Percentiles rank a stretch among this genome's conserved stretches.
phyloP scores from a whole-genome alignment of 495 filamentous ascomycete species.

The Opeltia flavorubescens region DNA sequence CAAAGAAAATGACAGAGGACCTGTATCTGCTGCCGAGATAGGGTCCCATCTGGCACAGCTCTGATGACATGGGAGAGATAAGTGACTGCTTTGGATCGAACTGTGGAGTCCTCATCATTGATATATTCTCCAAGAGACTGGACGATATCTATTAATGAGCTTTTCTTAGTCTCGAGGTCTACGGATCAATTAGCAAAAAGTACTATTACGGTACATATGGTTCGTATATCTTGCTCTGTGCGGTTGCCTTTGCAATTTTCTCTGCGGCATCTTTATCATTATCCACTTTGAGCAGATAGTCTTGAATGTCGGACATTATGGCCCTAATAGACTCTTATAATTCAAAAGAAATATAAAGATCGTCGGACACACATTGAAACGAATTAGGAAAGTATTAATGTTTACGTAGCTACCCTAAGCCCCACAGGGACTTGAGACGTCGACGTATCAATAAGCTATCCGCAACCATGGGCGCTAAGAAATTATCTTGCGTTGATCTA shows the following conservation, averaged over 20 bases:
- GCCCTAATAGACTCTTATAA: no score
- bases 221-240: slow-evolving; percentile 31
- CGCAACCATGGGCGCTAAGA: background rate
- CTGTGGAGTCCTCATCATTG: slow-evolving; percentile 51
- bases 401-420: no score
- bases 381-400: no score
- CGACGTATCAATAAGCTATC: background rate
- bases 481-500: background rate
- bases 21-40: slow-evolving; percentile 54
- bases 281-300: slow-evolving; percentile 51
- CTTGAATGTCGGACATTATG: slow-evolving; percentile 46
- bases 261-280: slow-evolving; percentile 46
- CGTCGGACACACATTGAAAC: no score
- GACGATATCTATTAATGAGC: slow-evolving; percentile 51
- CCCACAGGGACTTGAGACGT: no score
- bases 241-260: slow-evolving; percentile 41
- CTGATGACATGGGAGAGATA: slow-evolving; percentile 54
- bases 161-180: slow-evolving; percentile 49
- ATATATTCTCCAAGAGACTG: slow-evolving; percentile 56
- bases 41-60: slow-evolving; percentile 38
- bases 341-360: no score
- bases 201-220: background rate
- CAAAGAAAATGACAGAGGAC: slow-evolving; percentile 45
- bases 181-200: slow-evolving; percentile 9
- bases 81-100: slow-evolving; percentile 50